Evolutionary conservation across 768 basidiomycete species (phyloP), one percentile per base, ranked within the genome.

Genomic region (Candolleomyces eurysporus): DNA sequence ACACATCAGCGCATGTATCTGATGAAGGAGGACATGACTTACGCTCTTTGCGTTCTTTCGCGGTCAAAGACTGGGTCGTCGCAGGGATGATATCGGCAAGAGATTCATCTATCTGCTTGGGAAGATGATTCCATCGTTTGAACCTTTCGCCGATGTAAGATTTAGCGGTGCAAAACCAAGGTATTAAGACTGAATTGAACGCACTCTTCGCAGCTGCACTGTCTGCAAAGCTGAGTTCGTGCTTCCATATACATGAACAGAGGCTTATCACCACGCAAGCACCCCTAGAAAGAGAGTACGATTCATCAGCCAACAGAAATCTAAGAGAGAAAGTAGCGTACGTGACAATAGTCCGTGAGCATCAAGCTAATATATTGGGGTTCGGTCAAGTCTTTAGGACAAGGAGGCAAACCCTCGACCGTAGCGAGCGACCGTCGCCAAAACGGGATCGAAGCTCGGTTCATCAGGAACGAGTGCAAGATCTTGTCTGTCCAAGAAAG

Each of bases 321-420:
- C 42, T 43, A 21, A 50, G 2, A 16, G 22, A 52, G 39, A 5
- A 43, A 5, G 5, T 45, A 54, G 66, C 77, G 56, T 62, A 82
- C 82, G 62, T 80, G 76, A 60, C 83, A 83, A 60, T 71, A 66
- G 22, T 73, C 68, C 32, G 76, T 76, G 48, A 81, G 83, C 42
- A 76, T 72, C 17, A 84, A 72, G 59, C 77, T 76, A 22, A 76
- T 74, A 63, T 78, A 83, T 49, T 75, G 72, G 1, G 78, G 77
- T 55, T 82, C 80, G 50, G 72, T 77, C 73, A 84, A 67, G 61
- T 75, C 75, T 32, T 72, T 64, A 5, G 83, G 82, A 54, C 76
- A 78, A n/a, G 71, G 67, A 2, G 83, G 82, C 30, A 83, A 67
- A 45, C 67, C 73, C 22, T 70, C 68, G 21, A 81, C 69, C 58